A percentile compares a stretch with the other conserved stretches of the same genome.
Evolutionary conservation across 169 alveolate species (phyloP).

Genomic region (Besnoitia besnoiti): DNA sequence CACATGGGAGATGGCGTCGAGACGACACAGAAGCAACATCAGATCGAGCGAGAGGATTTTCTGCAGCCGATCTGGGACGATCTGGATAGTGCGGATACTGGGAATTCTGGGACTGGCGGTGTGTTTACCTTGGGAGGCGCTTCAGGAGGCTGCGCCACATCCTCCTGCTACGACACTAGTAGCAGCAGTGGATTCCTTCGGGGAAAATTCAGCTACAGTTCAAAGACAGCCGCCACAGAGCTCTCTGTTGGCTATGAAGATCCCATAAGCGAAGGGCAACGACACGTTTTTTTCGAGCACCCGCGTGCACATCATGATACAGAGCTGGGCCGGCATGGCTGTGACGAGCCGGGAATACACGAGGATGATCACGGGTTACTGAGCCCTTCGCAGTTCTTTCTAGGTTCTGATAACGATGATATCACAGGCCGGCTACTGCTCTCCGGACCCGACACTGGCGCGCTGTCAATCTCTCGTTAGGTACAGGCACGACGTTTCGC

Average conservation of each 20-base stretch:
- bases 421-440: neutral
- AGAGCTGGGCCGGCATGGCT: neutral
- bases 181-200: neutral
- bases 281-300: neutral
- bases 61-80: neutral
- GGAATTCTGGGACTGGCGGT: neutral
- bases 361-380: neutral
- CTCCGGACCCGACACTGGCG: neutral
- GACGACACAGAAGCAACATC: neutral
- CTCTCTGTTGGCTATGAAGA: neutral
- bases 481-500: too few relatives aligned
- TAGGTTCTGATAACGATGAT: neutral
- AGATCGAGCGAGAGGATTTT: neutral
- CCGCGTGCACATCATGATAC: neutral
- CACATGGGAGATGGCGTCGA: neutral
- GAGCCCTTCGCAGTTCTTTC: neutral
- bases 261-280: neutral
- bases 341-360: neutral
- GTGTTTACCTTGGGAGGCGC: neutral
- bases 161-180: slow-evolving; percentile 6
- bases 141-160: neutral
- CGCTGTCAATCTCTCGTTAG: too few relatives aligned
- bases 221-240: neutral
- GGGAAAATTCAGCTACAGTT: neutral
- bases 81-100: neutral